Conservation (phyloP, 2,329 filamentous ascomycete species). For the Penicillium fuscoglaucum region DNA sequence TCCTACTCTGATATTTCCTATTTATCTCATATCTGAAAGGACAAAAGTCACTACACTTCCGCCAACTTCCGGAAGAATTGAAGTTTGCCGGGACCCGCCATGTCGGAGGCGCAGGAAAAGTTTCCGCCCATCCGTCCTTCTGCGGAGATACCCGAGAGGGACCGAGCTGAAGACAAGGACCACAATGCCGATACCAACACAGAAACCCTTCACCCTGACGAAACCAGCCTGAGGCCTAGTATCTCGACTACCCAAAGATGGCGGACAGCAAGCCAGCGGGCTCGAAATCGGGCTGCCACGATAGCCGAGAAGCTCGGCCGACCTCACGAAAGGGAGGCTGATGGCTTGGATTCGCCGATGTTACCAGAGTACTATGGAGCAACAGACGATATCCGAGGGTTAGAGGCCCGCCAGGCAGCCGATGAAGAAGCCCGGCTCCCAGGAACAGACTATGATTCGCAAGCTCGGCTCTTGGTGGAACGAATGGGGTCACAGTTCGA, state of each 20-base stretch:
- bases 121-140: constrained; percentile 7
- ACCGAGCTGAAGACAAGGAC: background rate
- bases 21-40: background rate
- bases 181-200: background rate
- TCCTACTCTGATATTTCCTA: background rate
- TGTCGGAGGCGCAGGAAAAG: constrained; percentile 19
- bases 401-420: constrained; percentile 18
- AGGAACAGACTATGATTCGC: constrained; percentile 16
- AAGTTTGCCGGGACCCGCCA: background rate
- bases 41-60: background rate
- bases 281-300: constrained; percentile 20
- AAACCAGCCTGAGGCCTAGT: constrained; percentile 12
- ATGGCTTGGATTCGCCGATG: constrained; percentile 24
- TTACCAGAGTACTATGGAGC: constrained; percentile 26
- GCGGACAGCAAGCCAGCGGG: constrained; percentile 23
- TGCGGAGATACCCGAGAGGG: background rate
- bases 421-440: constrained; percentile 22
- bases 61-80: background rate
- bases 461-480: constrained; percentile 24
- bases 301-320: constrained; percentile 26
- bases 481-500: constrained; percentile 17
- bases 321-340: constrained; percentile 23
- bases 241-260: constrained; percentile 14
- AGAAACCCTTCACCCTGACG: constrained; percentile 4
- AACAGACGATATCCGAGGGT: constrained; percentile 25